Base-by-base conservation (phyloP, 805 yeast species). In the Saccharomycopsis schoenii region DNA sequence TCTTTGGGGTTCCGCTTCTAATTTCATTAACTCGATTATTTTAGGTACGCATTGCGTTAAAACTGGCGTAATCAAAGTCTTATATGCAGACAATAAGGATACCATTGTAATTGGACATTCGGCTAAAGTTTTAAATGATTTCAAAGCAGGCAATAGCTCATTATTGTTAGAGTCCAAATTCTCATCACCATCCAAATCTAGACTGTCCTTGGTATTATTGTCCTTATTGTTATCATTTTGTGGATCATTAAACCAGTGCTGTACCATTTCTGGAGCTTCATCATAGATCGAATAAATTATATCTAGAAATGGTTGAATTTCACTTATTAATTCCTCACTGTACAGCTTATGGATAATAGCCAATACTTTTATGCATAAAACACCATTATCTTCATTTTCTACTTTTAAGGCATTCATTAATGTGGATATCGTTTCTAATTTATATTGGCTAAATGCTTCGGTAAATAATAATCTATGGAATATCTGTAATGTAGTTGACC, bases 101-200 rank as follows among this genome's bases (percentile, higher is more conserved):
- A 94, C 99, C 85, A 94, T 88, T 3, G 97, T 91, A 47, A 94
- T 93, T 10, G 99, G 99, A 70, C 98, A 92, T 71, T 94, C 99
- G 0, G 97, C 89, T 62, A 94, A 79, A 14, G 93, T 89, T 70
- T 91, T 92, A 78, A 94, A 93, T 1, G 97, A 91, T 65, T 72
- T 78, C 80, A 89, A 81, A 4, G 97, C 86, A 64, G 80, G 81
- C 54, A 80, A 80, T 59, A 91, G 76, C 1, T 80, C 75, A 34
- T 50, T 43, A 19, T 55, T 52, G 29, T 11, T 50, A n/a, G 47
- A 21, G 14, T 36, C 51, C 21, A 52, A 19, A 15, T 29, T 29
- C 8, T 37, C 42, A 15, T 39, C 40, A 19, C 21, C 34, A 24
- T 62, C 58, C 19, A 57, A 59, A 19, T 39, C 42, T 17, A 60